phyloP scores from a whole-genome alignment of 2,329 filamentous ascomycete species.

The Ceratocystis alfenasii region DNA sequence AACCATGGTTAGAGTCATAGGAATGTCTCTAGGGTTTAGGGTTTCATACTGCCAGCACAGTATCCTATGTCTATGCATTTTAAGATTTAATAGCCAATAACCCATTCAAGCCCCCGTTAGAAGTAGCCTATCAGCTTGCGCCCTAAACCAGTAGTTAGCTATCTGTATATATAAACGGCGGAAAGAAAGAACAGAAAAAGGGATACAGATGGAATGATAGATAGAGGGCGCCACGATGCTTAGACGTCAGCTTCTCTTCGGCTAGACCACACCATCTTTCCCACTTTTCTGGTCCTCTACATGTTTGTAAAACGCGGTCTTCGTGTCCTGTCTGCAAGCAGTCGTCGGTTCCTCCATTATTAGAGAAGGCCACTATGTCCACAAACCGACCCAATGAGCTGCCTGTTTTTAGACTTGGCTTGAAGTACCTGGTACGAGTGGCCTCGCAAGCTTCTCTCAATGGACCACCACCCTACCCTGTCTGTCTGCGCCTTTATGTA shows the following conservation, averaged over 20 bases:
- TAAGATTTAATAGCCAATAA: no score
- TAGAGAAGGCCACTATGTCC: background rate
- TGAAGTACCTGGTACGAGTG: background rate
- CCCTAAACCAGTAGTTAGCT: no score
- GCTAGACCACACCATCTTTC: background rate
- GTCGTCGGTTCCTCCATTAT: background rate
- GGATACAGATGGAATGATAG: background rate
- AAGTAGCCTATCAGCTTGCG: no score
- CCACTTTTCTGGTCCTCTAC: background rate
- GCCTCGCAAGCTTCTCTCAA: background rate
- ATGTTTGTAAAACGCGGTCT: background rate
- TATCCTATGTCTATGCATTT: background rate
- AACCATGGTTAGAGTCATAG: background rate
- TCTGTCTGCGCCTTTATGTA: background rate
- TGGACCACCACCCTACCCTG: background rate
- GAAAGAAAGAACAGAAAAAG: no score
- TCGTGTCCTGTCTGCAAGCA: background rate
- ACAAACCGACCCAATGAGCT: background rate
- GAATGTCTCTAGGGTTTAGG: background rate
- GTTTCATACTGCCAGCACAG: background rate
- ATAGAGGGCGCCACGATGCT: background rate
- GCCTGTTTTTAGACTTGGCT: background rate
- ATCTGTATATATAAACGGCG: no score
- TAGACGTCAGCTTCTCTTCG: background rate
- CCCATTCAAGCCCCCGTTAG: no score